phyloP scores from a whole-genome alignment of 176 grass and related monocot genomes.

The Oryza meyeriana region DNA sequence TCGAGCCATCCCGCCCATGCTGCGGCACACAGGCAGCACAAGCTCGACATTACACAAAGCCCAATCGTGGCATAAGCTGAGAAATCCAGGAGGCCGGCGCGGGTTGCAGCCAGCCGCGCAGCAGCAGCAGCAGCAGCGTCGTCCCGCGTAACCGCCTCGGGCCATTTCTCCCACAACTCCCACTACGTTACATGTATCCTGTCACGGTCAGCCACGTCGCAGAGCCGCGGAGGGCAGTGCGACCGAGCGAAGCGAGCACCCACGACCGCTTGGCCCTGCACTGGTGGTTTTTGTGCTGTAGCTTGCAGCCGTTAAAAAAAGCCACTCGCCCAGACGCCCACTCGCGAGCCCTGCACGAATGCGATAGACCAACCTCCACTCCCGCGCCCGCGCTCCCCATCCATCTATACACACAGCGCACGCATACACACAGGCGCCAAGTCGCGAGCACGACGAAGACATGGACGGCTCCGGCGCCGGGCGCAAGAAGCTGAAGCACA shows the following conservation, averaged over 20 bases:
- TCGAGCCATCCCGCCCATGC: background rate
- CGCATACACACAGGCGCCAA: background rate
- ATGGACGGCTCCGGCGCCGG: constrained; percentile 36
- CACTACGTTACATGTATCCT: constrained; percentile 20
- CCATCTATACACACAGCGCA: background rate
- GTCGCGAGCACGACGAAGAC: background rate
- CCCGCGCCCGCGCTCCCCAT: constrained; percentile 3
- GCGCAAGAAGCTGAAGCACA: constrained; percentile 65
- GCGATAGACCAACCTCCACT: constrained; percentile 40
- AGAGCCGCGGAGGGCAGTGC: background rate
- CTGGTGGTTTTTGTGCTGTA: constrained; percentile 20
- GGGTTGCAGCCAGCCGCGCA: background rate
- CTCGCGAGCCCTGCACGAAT: constrained; percentile 31
- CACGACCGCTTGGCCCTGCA: background rate
- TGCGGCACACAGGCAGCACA: constrained; percentile 4
- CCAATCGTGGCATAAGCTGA: constrained; percentile 22
- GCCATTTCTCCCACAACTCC: background rate
- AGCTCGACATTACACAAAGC: background rate
- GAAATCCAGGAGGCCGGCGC: background rate
- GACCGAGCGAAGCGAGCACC: background rate
- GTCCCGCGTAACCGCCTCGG: background rate
- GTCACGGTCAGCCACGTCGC: constrained; percentile 4
- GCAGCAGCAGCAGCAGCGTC: background rate
- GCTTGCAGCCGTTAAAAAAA: constrained; percentile 43
- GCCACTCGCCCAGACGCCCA: constrained; percentile 17